Evolutionary conservation across 208 protist species (phyloP).

Genomic region (Angomonas deanei): DNA sequence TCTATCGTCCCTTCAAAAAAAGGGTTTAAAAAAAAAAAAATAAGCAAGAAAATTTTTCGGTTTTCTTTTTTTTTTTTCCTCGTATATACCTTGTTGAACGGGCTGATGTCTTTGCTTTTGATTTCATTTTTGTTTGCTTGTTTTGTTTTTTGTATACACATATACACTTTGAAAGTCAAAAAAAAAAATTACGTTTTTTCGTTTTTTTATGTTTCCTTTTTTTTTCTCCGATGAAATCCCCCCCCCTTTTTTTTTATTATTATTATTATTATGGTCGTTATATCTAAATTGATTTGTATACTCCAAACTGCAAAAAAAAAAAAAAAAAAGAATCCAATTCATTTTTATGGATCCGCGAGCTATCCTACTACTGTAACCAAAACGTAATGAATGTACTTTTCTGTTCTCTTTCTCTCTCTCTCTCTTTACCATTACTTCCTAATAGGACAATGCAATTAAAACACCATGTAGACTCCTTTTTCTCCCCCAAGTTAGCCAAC

Average conservation of each 20-base stretch:
- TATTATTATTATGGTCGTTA: background rate
- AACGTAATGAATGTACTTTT: background rate
- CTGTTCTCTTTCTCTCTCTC: slow-evolving; percentile 10
- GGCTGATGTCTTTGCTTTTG: background rate
- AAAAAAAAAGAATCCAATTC: too few species aligned
- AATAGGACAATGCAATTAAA: background rate
- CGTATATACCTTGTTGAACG: background rate
- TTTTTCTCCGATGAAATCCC: background rate
- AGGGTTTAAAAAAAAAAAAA: too few species aligned
- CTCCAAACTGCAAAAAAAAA: too few species aligned
- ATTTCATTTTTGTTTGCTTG: background rate
- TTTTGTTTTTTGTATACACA: background rate
- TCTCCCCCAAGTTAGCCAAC: background rate
- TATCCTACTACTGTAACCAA: too few species aligned
- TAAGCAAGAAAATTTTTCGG: too few species aligned
- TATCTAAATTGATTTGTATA: background rate
- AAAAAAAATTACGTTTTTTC: background rate
- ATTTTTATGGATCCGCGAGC: too few species aligned
- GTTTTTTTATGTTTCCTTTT: slow-evolving; percentile 4
- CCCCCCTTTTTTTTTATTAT: background rate
- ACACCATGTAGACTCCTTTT: background rate
- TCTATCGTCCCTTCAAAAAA: too few species aligned
- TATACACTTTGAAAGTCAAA: too few species aligned
- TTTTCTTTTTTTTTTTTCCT: too few species aligned
- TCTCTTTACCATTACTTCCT: slow-evolving; percentile 2